Conservation (phyloP, 2,329 filamentous ascomycete genomes). For the Fusarium penzigii region DNA sequence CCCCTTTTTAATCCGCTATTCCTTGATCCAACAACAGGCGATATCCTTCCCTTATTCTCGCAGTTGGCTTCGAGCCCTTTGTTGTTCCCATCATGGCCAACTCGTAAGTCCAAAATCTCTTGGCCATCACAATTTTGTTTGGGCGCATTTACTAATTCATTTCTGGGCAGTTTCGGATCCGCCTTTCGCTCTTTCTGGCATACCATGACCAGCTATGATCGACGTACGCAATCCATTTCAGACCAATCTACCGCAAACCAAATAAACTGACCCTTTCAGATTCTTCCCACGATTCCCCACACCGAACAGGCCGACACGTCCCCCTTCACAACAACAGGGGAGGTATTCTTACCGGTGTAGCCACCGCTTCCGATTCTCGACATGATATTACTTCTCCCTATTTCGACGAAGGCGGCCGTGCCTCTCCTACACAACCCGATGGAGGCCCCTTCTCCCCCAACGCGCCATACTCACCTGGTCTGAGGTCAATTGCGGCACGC, state of each 20-base stretch:
- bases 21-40: constrained; percentile 15
- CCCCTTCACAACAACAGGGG: constrained; percentile 82
- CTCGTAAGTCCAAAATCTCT: constrained; percentile 26
- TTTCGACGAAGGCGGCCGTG: constrained; percentile 66
- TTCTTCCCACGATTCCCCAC: constrained; percentile 89
- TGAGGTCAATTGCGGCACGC: constrained; percentile 75
- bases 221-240: constrained; percentile 50
- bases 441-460: constrained; percentile 47
- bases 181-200: constrained; percentile 95
- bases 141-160: constrained; percentile 15
- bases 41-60: constrained; percentile 12
- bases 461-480: constrained; percentile 85
- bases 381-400: constrained; percentile 80
- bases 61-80: constrained; percentile 20
- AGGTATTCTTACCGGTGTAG: constrained; percentile 81
- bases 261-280: constrained; percentile 54
- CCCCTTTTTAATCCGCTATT: constrained; percentile 9
- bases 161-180: constrained; percentile 57
- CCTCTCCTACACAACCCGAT: constrained; percentile 45
- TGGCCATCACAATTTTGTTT: not conserved
- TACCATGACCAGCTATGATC: constrained; percentile 73
- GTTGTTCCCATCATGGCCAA: constrained; percentile 30
- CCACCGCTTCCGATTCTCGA: constrained; percentile 86
- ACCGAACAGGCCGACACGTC: constrained; percentile 86
- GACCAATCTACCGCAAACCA: constrained; percentile 1